Evolutionary conservation across 2,329 filamentous ascomycete species (phyloP), one percentile per base, ranked within the genome.

Genomic region (Ascochyta koolunga): DNA sequence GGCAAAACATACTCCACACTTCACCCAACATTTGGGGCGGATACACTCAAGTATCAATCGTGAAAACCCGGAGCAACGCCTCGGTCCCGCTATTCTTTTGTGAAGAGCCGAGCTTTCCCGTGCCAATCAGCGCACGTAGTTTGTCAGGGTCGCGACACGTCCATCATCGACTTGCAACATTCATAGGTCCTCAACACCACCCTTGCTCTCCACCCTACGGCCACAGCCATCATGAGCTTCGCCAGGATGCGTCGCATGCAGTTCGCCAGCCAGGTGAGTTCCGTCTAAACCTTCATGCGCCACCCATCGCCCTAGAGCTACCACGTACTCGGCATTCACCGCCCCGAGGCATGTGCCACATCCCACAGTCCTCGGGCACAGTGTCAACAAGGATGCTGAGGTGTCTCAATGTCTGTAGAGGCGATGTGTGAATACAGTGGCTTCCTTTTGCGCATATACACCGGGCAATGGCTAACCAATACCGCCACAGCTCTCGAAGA

Each of bases 401-500:
- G 37, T 22, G 27, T 43, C 35, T 51, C 46, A 44, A 55, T 53
- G 44, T 16, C 4, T 29, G 15, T 36, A 39, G 18, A 41, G n/a
- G 31, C 44, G 16, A 38, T 41, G 24, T 33, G 38, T 41, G 36
- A 22, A 27, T 37, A 35, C 38, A 24, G 16, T 25, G 22, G 22
- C 33, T 38, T 35, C 19, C 19, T 49, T 21, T n/a, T 31, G 27
- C 35, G 48, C 25, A 25, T 38, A 18, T 44, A 22, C 6, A 39
- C 18, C 11, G 47, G 19, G 27, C 68, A 72, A 69, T 71, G 58
- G 71, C 69, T 74, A 61, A 73, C 57, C 40, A 41, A 39, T 45
- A 38, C 16, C 44, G 51, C 60, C 56, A 56, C 65, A 91, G 88
- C 83, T 90, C 74, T 83, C 86, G 62, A 83, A 83, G 71, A 78